Evolutionary conservation across 306 rosid species (phyloP).

Genomic region (Fragaria ananassa): DNA sequence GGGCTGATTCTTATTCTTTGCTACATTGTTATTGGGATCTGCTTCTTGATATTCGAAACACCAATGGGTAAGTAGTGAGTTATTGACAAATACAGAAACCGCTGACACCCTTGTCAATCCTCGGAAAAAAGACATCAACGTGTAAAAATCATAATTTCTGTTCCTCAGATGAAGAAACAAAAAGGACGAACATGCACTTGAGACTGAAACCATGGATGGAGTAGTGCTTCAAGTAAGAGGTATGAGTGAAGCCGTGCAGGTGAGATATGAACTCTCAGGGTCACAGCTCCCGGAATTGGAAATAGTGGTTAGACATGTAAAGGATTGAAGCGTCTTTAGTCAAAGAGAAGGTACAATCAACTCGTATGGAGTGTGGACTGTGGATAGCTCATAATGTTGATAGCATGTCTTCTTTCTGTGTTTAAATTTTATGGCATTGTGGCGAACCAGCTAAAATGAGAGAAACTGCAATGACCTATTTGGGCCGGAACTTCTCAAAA

Average conservation of each 20-base stretch:
- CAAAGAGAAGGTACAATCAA: not conserved
- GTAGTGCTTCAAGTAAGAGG: not conserved
- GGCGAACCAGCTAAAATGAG: not conserved
- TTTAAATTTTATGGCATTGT: not conserved
- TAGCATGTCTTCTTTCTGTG: not conserved
- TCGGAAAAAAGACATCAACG: not conserved
- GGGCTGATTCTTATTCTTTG: slow-evolving; percentile 75
- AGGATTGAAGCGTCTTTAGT: not conserved
- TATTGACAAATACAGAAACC: not conserved
- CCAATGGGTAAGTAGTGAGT: slow-evolving; percentile 44
- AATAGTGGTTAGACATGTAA: not conserved
- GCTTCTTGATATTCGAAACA: slow-evolving; percentile 65
- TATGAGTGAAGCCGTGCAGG: not conserved
- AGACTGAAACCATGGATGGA: not conserved
- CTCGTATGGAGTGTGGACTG: too few species aligned
- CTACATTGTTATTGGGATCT: slow-evolving; percentile 72
- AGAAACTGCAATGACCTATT: not conserved
- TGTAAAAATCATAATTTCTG: not conserved
- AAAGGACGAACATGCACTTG: not conserved
- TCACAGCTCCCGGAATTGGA: not conserved
- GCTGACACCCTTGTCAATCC: not conserved
- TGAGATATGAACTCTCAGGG: too few species aligned
- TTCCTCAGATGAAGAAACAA: not conserved
- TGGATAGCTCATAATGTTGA: not conserved
- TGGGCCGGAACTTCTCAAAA: not conserved